These are phyloP conservation scores for Trichoderma harzianum DNA, from an alignment of 2,329 filamentous ascomycete genomes.

Conservation along the genomic window DNA sequence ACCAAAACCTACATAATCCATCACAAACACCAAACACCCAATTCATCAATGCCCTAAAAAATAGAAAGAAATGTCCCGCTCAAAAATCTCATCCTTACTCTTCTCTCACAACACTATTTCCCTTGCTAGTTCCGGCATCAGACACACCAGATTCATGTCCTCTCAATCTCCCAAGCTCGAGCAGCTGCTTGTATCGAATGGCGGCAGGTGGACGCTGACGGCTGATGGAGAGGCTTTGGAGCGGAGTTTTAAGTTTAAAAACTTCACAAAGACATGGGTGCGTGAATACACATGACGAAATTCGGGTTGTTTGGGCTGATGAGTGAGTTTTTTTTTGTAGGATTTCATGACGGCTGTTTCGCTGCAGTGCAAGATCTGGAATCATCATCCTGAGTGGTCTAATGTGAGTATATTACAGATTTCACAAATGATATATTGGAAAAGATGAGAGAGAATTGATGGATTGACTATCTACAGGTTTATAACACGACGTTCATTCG, in stretches of 20 bases:
- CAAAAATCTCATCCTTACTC: background rate
- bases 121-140: background rate
- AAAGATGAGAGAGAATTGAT: background rate
- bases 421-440: background rate
- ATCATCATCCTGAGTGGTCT: constrained; percentile 74
- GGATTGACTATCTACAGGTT: constrained; percentile 42
- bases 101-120: background rate
- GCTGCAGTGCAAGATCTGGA: constrained; percentile 62
- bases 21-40: background rate
- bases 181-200: constrained; percentile 40
- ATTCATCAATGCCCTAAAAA: background rate
- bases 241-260: constrained; percentile 61
- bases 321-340: constrained; percentile 25
- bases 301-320: background rate
- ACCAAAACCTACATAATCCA: background rate
- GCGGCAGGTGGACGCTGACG: constrained; percentile 49
- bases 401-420: constrained; percentile 49
- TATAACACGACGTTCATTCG: constrained; percentile 69
- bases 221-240: constrained; percentile 53
- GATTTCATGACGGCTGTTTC: constrained; percentile 74
- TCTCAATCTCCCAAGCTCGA: constrained; percentile 33
- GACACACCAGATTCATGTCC: background rate
- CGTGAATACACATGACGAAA: constrained; percentile 24
- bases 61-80: constrained; percentile 1
- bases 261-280: constrained; percentile 64